A percentile compares a stretch with the other conserved stretches of the same genome.
These are phyloP conservation scores for Microcyclosporella mali DNA, from an alignment of 2,329 filamentous ascomycete species.

Conservation along the genomic window DNA sequence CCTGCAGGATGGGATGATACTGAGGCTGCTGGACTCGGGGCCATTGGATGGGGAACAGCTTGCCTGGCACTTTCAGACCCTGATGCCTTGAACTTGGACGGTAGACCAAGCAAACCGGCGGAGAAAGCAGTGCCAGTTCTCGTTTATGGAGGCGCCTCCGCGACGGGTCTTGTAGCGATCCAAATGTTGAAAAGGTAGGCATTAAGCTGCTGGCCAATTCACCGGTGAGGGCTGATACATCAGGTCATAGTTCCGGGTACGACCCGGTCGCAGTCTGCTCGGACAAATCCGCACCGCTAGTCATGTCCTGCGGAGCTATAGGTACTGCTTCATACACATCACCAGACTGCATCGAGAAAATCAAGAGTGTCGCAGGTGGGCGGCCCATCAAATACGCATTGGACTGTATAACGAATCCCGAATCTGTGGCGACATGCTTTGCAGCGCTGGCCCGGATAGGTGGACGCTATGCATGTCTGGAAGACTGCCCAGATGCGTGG, in stretches of 20 bases:
- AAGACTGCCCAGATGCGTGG: conserved; percentile 2
- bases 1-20: not conserved
- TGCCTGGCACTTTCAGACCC: not conserved
- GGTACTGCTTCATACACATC: too few relatives aligned
- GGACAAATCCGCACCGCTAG: too few relatives aligned
- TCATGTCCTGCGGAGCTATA: too few relatives aligned
- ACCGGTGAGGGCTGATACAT: too few relatives aligned
- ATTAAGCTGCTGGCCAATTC: not conserved
- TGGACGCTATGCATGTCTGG: conserved; percentile 3
- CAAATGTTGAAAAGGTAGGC: conserved; percentile 5
- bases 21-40: not conserved
- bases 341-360: not conserved
- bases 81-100: not conserved
- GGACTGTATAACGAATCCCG: not conserved
- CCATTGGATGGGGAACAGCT: not conserved
- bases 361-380: not conserved
- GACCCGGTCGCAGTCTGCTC: too few relatives aligned
- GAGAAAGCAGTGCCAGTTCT: conserved; percentile 1
- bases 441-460: not conserved
- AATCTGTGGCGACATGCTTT: not conserved
- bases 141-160: conserved; percentile 3
- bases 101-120: not conserved
- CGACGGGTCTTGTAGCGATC: conserved; percentile 1
- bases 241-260: too few relatives aligned
- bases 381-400: conserved; percentile 1